These are phyloP conservation scores for Haplographium delicatum DNA, from an alignment of 495 filamentous ascomycete genomes.

Conservation along the genomic window DNA sequence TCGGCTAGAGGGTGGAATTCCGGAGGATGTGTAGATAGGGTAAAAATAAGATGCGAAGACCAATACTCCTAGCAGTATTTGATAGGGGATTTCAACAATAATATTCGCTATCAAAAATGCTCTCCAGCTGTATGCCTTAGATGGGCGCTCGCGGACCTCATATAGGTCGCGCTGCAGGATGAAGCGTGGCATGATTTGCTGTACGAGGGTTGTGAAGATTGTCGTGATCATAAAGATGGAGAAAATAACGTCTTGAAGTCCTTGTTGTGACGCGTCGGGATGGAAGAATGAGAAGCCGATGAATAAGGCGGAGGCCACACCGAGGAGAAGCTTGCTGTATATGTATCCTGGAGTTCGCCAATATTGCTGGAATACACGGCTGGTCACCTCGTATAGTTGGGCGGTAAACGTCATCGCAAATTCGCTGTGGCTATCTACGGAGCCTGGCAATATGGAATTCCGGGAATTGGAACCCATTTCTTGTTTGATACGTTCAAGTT, in stretches of 20 bases:
- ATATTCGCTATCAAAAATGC: slow-evolving; percentile 66
- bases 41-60: slow-evolving; percentile 62
- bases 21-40: slow-evolving; percentile 36
- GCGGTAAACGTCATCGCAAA: slow-evolving; percentile 52
- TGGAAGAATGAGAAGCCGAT: slow-evolving; percentile 65
- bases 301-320: slow-evolving; percentile 59
- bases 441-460: slow-evolving; percentile 21
- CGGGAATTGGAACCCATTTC: slow-evolving; percentile 36
- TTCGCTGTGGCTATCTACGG: slow-evolving; percentile 20
- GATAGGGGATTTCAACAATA: slow-evolving; percentile 69
- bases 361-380: slow-evolving; percentile 51
- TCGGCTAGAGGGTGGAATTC: slow-evolving; percentile 33
- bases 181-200: slow-evolving; percentile 58
- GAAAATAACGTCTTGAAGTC: slow-evolving; percentile 58
- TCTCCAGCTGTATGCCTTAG: slow-evolving; percentile 67
- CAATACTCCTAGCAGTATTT: slow-evolving; percentile 53
- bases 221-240: slow-evolving; percentile 58
- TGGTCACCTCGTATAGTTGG: slow-evolving; percentile 45
- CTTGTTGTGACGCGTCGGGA: slow-evolving; percentile 55
- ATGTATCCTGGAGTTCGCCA: slow-evolving; percentile 58
- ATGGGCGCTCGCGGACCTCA: slow-evolving; percentile 61
- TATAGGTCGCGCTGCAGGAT: slow-evolving; percentile 61
- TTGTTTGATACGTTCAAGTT: slow-evolving; percentile 65
- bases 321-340: slow-evolving; percentile 53
- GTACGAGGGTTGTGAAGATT: slow-evolving; percentile 33